phyloP scores from a whole-genome alignment of 2,329 filamentous ascomycete genomes.

The Neobulgaria alba region DNA sequence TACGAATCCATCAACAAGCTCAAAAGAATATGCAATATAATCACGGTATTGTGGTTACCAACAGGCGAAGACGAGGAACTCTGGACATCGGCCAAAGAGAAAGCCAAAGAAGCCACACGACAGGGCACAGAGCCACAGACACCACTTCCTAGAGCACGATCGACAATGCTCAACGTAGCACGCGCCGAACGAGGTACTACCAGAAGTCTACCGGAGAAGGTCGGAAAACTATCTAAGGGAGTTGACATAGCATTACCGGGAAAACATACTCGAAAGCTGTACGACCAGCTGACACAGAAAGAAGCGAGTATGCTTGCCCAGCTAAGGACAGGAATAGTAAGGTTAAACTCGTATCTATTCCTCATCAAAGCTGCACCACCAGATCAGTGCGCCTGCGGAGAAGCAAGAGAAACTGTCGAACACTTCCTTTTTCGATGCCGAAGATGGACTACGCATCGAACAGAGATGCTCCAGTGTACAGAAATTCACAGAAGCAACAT shows the following conservation, averaged over 20 bases:
- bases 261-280: conserved; percentile 2
- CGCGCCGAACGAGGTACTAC: neutral
- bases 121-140: too few species aligned
- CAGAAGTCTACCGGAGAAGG: neutral
- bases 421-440: conserved; percentile 25
- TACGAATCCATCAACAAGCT: too few species aligned
- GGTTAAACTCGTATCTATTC: conserved; percentile 2
- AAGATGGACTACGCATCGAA: conserved; percentile 2
- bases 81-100: conserved; percentile 6
- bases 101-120: conserved; percentile 1
- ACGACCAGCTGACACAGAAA: conserved; percentile 1
- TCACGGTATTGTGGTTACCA: conserved; percentile 7
- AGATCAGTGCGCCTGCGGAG: conserved; percentile 16
- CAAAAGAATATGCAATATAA: conserved; percentile 10
- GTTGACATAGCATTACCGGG: conserved; percentile 2
- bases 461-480: conserved; percentile 20
- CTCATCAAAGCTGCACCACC: neutral
- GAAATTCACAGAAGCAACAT: conserved; percentile 21
- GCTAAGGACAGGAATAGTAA: conserved; percentile 1
- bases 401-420: conserved; percentile 19
- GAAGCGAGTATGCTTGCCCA: conserved; percentile 3
- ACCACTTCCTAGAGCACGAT: neutral
- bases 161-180: conserved; percentile 1
- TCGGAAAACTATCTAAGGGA: conserved; percentile 4
- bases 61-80: conserved; percentile 6